Evolutionary conservation across 1,139 yeast species (phyloP).

Genomic region (Pichia cactophila): DNA sequence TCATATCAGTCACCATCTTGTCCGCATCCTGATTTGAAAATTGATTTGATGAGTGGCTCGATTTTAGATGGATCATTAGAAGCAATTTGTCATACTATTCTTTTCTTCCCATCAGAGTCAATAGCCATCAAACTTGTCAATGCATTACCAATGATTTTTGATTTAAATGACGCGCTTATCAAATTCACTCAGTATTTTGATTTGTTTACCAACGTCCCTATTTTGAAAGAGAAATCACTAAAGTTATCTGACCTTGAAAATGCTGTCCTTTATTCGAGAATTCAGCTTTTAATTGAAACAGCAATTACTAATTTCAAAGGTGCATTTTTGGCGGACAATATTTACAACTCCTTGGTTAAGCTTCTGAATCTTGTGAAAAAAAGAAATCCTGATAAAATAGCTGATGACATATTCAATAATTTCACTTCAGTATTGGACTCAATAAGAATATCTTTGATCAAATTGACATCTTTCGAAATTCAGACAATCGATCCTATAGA

Average conservation of each 20-base stretch:
- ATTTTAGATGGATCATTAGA: slow-evolving; percentile 53
- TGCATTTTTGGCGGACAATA: slow-evolving; percentile 43
- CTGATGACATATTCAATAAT: neutral
- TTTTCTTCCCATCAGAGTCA: slow-evolving; percentile 39
- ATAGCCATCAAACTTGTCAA: slow-evolving; percentile 33
- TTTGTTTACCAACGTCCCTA: slow-evolving; percentile 6
- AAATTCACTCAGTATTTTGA: slow-evolving; percentile 31
- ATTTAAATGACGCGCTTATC: slow-evolving; percentile 45
- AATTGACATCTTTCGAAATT: slow-evolving; percentile 16
- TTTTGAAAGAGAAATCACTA: slow-evolving; percentile 3
- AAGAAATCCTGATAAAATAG: neutral
- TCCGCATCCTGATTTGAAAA: slow-evolving; percentile 64
- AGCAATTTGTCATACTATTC: slow-evolving; percentile 63
- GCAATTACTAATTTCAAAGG: slow-evolving; percentile 45
- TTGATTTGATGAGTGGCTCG: slow-evolving; percentile 41
- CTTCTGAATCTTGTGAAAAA: slow-evolving; percentile 30
- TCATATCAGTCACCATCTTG: slow-evolving; percentile 34
- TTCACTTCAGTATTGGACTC: neutral
- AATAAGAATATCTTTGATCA: slow-evolving; percentile 21
- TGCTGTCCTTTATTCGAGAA: slow-evolving; percentile 33
- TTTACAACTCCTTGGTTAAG: slow-evolving; percentile 36
- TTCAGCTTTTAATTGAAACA: slow-evolving; percentile 39
- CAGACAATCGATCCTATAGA: neutral
- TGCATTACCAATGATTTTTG: slow-evolving; percentile 60
- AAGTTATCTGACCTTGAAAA: slow-evolving; percentile 11